Evolutionary conservation across 108 stramenopile genomes (phyloP).

Genomic region (Pseudonitzschia pungens): DNA sequence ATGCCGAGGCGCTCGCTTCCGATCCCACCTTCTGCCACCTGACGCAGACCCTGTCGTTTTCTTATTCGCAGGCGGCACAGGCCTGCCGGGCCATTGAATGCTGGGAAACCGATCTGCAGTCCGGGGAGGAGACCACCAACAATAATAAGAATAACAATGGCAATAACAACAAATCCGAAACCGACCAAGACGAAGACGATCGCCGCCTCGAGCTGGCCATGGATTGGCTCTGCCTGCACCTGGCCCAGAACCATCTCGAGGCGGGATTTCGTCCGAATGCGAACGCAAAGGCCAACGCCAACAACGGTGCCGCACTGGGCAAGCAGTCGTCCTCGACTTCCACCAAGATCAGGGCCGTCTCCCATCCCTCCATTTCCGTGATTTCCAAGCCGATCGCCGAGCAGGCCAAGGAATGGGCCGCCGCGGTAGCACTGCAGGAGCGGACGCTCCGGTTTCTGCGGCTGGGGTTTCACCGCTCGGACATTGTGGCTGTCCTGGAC

Average conservation of each 20-base stretch:
- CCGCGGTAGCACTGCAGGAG: conserved; percentile 23
- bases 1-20: conserved; percentile 3
- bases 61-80: conserved; percentile 35
- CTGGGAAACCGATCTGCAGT: conserved; percentile 22
- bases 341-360: conserved; percentile 49
- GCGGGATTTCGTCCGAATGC: conserved; percentile 52
- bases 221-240: conserved; percentile 77
- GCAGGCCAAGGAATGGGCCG: conserved; percentile 48
- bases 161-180: no score
- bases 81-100: conserved; percentile 50
- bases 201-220: conserved; percentile 38
- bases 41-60: conserved; percentile 58
- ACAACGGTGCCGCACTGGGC: background rate
- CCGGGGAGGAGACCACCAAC: background rate
- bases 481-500: conserved; percentile 33
- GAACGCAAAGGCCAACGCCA: background rate
- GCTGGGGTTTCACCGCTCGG: conserved; percentile 48
- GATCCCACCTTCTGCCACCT: conserved; percentile 48
- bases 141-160: background rate
- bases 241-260: conserved; percentile 52
- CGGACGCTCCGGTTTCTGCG: conserved; percentile 30
- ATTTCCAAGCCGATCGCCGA: conserved; percentile 37
- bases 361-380: conserved; percentile 70
- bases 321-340: background rate
- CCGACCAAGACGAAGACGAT: conserved; percentile 22